phyloP scores from a whole-genome alignment of 2,329 filamentous ascomycete genomes.

The Trichoderma gracile region DNA sequence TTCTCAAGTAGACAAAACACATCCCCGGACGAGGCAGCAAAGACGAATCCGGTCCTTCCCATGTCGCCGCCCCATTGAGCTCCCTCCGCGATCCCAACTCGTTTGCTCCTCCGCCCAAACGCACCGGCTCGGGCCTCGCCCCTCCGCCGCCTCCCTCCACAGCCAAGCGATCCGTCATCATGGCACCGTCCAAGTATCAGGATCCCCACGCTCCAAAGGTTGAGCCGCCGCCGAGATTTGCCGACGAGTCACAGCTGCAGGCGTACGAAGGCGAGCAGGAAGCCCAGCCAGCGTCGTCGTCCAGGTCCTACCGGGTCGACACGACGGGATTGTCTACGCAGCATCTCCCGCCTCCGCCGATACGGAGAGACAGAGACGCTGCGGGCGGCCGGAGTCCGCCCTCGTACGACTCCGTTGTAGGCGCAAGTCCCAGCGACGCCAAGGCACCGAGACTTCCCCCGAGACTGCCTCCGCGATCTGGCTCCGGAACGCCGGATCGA shows the following conservation, averaged over 20 bases:
- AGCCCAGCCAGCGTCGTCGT: slow-evolving; percentile 46
- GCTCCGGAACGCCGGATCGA: slow-evolving; percentile 26
- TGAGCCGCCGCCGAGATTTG: slow-evolving; percentile 9
- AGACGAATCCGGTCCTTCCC: slow-evolving; percentile 34
- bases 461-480: slow-evolving; percentile 55
- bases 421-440: slow-evolving; percentile 31
- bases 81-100: slow-evolving; percentile 72
- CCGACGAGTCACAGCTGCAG: slow-evolving; percentile 16
- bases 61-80: slow-evolving; percentile 61
- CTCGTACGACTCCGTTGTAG: slow-evolving; percentile 36
- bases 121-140: slow-evolving; percentile 41
- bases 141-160: slow-evolving; percentile 33
- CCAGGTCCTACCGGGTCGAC: slow-evolving; percentile 65
- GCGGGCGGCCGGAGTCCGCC: slow-evolving; percentile 39
- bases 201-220: slow-evolving; percentile 34
- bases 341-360: slow-evolving; percentile 70
- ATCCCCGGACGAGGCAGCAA: slow-evolving; percentile 42
- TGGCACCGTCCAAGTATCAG: slow-evolving; percentile 39
- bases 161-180: slow-evolving; percentile 33
- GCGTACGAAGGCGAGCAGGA: slow-evolving; percentile 34
- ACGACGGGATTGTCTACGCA: slow-evolving; percentile 70
- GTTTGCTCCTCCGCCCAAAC: slow-evolving; percentile 81
- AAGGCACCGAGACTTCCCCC: slow-evolving; percentile 66
- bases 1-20: neutral
- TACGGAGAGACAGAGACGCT: slow-evolving; percentile 50